Percentiles rank a stretch among this genome's conserved stretches.
Evolutionary conservation across 169 alveolate species (phyloP).

Genomic region (Plasmodium malariae): DNA sequence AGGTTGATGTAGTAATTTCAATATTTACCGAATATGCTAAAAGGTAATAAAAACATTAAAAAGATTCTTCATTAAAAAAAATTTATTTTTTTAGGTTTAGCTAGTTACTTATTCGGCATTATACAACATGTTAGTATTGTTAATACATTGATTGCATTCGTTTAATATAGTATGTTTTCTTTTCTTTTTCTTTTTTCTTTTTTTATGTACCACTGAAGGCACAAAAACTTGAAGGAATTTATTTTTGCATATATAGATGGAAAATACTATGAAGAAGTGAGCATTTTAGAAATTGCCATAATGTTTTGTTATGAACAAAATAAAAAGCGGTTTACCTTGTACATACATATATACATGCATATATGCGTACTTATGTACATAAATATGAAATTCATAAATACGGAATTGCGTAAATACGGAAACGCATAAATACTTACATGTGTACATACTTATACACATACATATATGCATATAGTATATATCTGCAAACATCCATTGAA

Average conservation of each 20-base stretch:
- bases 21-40: conserved; percentile 41
- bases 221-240: conserved; percentile 30
- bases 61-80: neutral
- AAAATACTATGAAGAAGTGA: conserved; percentile 64
- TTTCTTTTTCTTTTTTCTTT: no score
- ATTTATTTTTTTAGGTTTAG: neutral
- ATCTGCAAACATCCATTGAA: neutral
- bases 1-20: neutral
- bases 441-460: neutral
- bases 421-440: neutral
- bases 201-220: no score
- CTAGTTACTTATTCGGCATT: no score
- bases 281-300: neutral
- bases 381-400: neutral
- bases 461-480: no score
- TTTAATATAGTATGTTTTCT: no score
- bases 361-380: neutral
- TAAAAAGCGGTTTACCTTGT: neutral
- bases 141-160: no score
- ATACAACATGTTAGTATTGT: no score
- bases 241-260: conserved; percentile 67
- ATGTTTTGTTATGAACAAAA: neutral
- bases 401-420: neutral
- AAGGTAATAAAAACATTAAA: conserved; percentile 20
- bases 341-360: neutral